A percentile compares a stretch with the other conserved stretches of the same genome.
Evolutionary conservation across 2,329 filamentous ascomycete genomes (phyloP).

Genomic region (Claviceps sp.): DNA sequence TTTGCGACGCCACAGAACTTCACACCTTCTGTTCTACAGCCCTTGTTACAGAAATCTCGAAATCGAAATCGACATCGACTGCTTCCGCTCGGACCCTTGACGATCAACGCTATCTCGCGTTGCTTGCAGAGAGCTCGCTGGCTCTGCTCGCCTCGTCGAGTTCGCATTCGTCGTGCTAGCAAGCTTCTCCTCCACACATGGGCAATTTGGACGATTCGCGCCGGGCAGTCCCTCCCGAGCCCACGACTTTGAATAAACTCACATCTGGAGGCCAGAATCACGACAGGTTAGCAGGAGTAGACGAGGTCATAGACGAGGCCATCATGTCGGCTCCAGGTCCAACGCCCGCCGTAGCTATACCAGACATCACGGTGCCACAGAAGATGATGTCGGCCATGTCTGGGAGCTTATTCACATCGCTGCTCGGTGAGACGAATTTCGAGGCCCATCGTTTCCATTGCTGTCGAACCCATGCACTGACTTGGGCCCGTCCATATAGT

Average conservation of each 20-base stretch:
- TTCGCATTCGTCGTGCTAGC: neutral
- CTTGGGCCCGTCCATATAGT: conserved; percentile 36
- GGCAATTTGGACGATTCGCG: neutral
- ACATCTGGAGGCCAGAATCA: conserved; percentile 13
- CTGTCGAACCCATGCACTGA: neutral
- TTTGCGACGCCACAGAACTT: neutral
- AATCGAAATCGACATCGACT: too few species aligned
- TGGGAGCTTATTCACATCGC: conserved; percentile 77
- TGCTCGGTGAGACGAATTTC: conserved; percentile 53
- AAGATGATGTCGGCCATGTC: conserved; percentile 92
- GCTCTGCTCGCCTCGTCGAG: conserved; percentile 1
- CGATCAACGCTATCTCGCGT: neutral
- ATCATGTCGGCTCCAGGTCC: conserved; percentile 14
- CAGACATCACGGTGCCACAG: conserved; percentile 68
- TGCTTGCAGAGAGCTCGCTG: conserved; percentile 4
- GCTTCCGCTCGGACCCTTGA: too few species aligned
- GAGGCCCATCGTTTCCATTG: neutral
- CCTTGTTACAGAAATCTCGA: neutral
- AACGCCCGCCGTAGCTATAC: conserved; percentile 18
- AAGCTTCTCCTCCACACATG: neutral
- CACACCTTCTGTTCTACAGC: neutral
- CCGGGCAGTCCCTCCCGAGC: neutral
- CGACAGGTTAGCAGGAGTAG: conserved; percentile 15
- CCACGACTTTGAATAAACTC: conserved; percentile 5
- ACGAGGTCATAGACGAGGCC: conserved; percentile 10